Conservation (phyloP, 2,329 filamentous ascomycete species). For the Monosporascus sp. region DNA sequence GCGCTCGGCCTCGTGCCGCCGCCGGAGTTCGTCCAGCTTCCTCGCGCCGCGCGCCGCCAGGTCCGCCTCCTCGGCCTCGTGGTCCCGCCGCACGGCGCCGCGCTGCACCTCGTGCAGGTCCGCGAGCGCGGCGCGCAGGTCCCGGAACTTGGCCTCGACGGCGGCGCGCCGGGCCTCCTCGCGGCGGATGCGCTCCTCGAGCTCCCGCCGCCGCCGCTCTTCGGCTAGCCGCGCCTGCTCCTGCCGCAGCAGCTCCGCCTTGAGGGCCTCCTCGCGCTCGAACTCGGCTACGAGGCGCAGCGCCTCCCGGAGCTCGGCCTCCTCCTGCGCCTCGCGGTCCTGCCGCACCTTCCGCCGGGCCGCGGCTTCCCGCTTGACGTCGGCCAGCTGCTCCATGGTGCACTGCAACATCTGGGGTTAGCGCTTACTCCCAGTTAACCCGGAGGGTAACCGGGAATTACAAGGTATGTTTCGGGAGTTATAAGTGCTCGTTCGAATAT, state of each 20-base stretch:
- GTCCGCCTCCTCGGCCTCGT: slow-evolving; percentile 30
- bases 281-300: slow-evolving; percentile 44
- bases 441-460: too few species aligned
- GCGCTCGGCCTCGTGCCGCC: slow-evolving; percentile 30
- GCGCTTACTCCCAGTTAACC: too few species aligned
- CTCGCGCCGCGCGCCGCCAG: slow-evolving; percentile 18
- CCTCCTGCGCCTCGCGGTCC: slow-evolving; percentile 28
- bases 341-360: slow-evolving; percentile 30
- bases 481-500: too few species aligned
- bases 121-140: slow-evolving; percentile 31
- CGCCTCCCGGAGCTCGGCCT: slow-evolving; percentile 32
- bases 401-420: slow-evolving; percentile 36
- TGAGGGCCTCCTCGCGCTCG: slow-evolving; percentile 40
- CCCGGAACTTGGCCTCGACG: slow-evolving; percentile 34
- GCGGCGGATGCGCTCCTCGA: slow-evolving; percentile 32
- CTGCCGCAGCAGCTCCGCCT: slow-evolving; percentile 33
- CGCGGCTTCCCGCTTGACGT: slow-evolving; percentile 34
- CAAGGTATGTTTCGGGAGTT: too few species aligned
- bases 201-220: slow-evolving; percentile 32
- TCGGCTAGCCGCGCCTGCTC: slow-evolving; percentile 33
- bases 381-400: slow-evolving; percentile 39
- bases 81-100: slow-evolving; percentile 31
- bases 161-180: slow-evolving; percentile 37
- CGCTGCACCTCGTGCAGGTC: slow-evolving; percentile 40
- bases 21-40: slow-evolving; percentile 25